phyloP scores from a whole-genome alignment of 352 stramenopile species.

The Phytopythium litorale region DNA sequence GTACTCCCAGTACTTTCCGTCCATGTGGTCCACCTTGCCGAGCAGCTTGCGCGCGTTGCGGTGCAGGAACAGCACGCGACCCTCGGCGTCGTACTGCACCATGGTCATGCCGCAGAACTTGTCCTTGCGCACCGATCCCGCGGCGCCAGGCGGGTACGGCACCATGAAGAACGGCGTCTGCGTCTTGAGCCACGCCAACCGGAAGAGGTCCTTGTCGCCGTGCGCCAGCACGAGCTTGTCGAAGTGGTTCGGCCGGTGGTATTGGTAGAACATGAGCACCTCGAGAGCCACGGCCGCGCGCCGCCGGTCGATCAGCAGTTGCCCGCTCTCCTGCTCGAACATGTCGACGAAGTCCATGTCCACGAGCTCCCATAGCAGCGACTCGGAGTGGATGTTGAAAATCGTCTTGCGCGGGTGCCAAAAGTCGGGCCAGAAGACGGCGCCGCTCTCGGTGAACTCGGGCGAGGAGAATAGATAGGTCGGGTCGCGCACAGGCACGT shows the following conservation, averaged over 20 bases:
- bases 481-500: slow-evolving; percentile 56
- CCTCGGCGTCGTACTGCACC: slow-evolving; percentile 56
- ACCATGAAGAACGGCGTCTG: slow-evolving; percentile 63
- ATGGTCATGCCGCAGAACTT: slow-evolving; percentile 75
- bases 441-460: slow-evolving; percentile 37
- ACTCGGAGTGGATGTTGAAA: slow-evolving; percentile 61
- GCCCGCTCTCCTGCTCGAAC: slow-evolving; percentile 78
- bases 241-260: slow-evolving; percentile 57
- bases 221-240: slow-evolving; percentile 56
- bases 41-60: slow-evolving; percentile 72
- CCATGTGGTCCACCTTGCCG: slow-evolving; percentile 36
- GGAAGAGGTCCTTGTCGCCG: slow-evolving; percentile 80
- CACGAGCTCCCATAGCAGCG: slow-evolving; percentile 62
- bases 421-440: slow-evolving; percentile 79
- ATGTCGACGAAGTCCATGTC: slow-evolving; percentile 62
- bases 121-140: slow-evolving; percentile 29
- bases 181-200: slow-evolving; percentile 74
- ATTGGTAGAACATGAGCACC: slow-evolving; percentile 59
- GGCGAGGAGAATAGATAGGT: slow-evolving; percentile 55
- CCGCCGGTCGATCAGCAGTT: slow-evolving; percentile 61
- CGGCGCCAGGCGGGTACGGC: slow-evolving; percentile 35
- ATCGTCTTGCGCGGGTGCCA: slow-evolving; percentile 70
- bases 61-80: slow-evolving; percentile 64
- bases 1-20: slow-evolving; percentile 38
- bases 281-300: slow-evolving; percentile 35